phyloP scores from a whole-genome alignment of 2,329 filamentous ascomycete genomes.

The Paracorniculantispora psalliotae region DNA sequence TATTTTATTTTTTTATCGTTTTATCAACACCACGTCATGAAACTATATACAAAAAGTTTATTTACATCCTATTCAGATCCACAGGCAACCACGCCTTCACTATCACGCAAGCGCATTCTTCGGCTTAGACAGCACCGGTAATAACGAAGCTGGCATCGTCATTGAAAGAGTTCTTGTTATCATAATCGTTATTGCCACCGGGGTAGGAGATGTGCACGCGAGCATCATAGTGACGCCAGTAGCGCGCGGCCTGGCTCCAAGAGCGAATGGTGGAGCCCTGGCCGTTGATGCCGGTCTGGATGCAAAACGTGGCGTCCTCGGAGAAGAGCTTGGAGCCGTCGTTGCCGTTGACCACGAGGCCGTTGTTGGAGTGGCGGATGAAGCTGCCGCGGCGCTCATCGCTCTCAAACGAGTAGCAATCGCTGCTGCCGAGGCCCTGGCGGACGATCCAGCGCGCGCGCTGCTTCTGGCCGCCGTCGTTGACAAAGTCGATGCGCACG shows the following conservation, averaged over 20 bases:
- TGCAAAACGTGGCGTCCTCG: conserved; percentile 61
- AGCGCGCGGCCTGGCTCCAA: conserved; percentile 57
- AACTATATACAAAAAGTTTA: background rate
- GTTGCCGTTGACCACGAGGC: conserved; percentile 42
- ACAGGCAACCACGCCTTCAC: background rate
- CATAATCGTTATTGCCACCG: conserved; percentile 50
- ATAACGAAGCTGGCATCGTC: conserved; percentile 51
- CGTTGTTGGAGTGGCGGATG: conserved; percentile 52
- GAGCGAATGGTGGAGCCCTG: conserved; percentile 47
- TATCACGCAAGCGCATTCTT: background rate
- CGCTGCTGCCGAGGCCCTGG: conserved; percentile 50
- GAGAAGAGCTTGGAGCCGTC: conserved; percentile 52
- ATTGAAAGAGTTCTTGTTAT: conserved; percentile 43
- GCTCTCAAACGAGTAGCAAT: conserved; percentile 58
- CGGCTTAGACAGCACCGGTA: background rate
- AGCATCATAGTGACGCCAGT: conserved; percentile 45
- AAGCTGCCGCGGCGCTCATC: conserved; percentile 53
- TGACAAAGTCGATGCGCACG: conserved; percentile 53
- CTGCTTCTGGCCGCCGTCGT: conserved; percentile 42
- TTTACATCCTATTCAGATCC: background rate
- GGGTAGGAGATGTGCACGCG: conserved; percentile 46
- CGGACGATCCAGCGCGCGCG: conserved; percentile 50
- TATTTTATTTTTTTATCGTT: background rate
- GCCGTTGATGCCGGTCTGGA: conserved; percentile 46
- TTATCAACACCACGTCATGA: background rate